Percentiles rank a stretch among this genome's conserved stretches.
Evolutionary conservation across 2,329 filamentous ascomycete genomes (phyloP).

Genomic region (Sporothrix pseudoabietina): DNA sequence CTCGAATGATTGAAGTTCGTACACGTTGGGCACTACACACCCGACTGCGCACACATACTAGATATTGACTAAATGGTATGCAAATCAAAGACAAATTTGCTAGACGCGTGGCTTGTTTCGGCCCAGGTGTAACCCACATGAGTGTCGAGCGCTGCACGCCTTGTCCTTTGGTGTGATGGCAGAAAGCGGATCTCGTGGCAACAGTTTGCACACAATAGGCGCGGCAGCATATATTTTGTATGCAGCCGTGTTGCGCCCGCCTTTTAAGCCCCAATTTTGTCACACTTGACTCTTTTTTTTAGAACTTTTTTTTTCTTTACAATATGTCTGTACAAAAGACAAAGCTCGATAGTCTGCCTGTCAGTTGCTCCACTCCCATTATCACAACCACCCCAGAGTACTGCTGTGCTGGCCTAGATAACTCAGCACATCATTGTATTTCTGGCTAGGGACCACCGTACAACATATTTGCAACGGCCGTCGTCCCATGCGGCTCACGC

Average conservation of each 20-base stretch:
- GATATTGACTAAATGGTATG: background rate
- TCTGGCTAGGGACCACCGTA: background rate
- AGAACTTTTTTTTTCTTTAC: too few relatives aligned
- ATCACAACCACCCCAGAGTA: background rate
- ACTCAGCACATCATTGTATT: background rate
- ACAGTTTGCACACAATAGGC: background rate
- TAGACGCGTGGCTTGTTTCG: background rate
- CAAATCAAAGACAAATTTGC: background rate
- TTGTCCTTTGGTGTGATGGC: background rate
- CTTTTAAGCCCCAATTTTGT: background rate
- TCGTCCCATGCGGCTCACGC: too few relatives aligned
- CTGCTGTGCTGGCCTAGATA: background rate
- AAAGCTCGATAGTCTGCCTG: too few relatives aligned
- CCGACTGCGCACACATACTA: background rate
- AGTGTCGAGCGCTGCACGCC: background rate
- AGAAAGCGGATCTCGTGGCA: background rate
- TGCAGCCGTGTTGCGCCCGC: background rate
- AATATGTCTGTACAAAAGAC: too few relatives aligned
- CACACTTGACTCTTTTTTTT: too few relatives aligned
- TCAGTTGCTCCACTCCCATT: too few relatives aligned
- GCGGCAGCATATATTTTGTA: background rate
- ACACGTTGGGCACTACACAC: background rate
- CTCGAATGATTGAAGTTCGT: background rate
- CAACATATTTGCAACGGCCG: background rate
- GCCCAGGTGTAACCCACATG: background rate